phyloP scores from a whole-genome alignment of 192 early-diverging fungal species.

The Coemansia sp. region DNA sequence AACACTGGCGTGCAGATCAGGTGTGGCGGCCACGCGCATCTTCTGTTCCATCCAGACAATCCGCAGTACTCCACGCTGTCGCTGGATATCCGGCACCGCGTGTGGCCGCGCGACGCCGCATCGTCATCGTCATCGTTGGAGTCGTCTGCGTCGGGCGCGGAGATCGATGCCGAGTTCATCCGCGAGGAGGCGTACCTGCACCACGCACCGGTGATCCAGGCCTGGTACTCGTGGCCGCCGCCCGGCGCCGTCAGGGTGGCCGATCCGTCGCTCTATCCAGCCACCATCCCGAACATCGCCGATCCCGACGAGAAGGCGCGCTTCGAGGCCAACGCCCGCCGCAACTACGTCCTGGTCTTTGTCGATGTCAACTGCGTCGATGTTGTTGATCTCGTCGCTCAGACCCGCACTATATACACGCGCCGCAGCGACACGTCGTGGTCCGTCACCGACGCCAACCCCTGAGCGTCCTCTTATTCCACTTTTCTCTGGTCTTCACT shows the following conservation, averaged over 20 bases:
- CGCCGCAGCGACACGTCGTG: constrained; percentile 48
- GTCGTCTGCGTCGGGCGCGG: not conserved
- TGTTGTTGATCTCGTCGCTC: constrained; percentile 35
- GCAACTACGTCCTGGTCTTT: constrained; percentile 52
- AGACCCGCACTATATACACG: constrained; percentile 35
- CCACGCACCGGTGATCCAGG: constrained; percentile 43
- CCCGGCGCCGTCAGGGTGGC: constrained; percentile 32
- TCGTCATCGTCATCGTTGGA: not conserved
- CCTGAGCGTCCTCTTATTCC: not conserved
- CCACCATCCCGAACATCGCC: constrained; percentile 25
- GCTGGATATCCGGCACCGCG: constrained; percentile 44
- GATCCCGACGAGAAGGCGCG: constrained; percentile 23
- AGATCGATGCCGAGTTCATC: constrained; percentile 42
- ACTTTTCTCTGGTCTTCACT: not conserved
- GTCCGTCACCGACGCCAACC: constrained; percentile 40
- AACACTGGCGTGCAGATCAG: constrained; percentile 35
- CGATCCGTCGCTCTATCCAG: constrained; percentile 37
- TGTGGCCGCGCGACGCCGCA: constrained; percentile 37
- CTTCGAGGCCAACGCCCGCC: constrained; percentile 42
- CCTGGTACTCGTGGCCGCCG: constrained; percentile 56
- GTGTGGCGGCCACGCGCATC: constrained; percentile 39
- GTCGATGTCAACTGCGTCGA: constrained; percentile 47
- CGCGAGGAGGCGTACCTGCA: constrained; percentile 50
- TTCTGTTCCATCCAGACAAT: constrained; percentile 52
- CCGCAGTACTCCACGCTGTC: constrained; percentile 45